Base-by-base conservation (phyloP, 352 stramenopile genomes). In the Phytophthora crassamura region DNA sequence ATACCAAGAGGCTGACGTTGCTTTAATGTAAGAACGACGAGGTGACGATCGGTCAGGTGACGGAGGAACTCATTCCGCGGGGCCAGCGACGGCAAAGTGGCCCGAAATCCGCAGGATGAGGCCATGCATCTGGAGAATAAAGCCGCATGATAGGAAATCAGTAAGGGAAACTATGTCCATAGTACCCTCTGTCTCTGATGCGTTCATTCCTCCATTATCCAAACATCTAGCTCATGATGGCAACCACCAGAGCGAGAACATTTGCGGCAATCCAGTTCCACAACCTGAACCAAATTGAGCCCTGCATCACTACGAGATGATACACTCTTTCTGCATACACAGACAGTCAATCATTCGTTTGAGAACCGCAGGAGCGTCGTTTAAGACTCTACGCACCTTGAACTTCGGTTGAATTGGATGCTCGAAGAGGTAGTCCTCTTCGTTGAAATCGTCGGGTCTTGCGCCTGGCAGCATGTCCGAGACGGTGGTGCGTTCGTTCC, bases 31-130 rank as follows among this genome's bases (percentile, higher is more conserved):
- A 85, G 61, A 98, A 99, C 48, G 97, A 99, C 59, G 96, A 99
- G 0, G 91, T 98, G 25, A 98, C 94, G 3, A 98, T 99, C 45
- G 97, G 97, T 3, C 80, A 99, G 63, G 95, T 98, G 34, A 95
- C 96, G 11, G 80, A 79, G 1, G 80, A 97, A 60, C 93, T 99
- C 43, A 96, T 99, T 10, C n/a, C 67, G 64, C 5, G 77, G 94
- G 32, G 96, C 97, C 9, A 99, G 96, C 33, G 86, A 97, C 38
- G 96, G 95, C 20, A 97, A 98, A 81, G 92, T 99, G 15, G n/a
- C n/a, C n/a, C n/a, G n/a, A n/a, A n/a, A n/a, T n/a, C n/a, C n/a
- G n/a, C n/a, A n/a, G n/a, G n/a, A n/a, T n/a, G n/a, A n/a, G n/a
- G n/a, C n/a, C n/a, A n/a, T n/a, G n/a, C n/a, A n/a, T n/a, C n/a